A percentile compares a stretch with the other conserved stretches of the same genome.
Evolutionary conservation across 257 asterid genomes (phyloP).

Genomic region (Plantago elongata): DNA sequence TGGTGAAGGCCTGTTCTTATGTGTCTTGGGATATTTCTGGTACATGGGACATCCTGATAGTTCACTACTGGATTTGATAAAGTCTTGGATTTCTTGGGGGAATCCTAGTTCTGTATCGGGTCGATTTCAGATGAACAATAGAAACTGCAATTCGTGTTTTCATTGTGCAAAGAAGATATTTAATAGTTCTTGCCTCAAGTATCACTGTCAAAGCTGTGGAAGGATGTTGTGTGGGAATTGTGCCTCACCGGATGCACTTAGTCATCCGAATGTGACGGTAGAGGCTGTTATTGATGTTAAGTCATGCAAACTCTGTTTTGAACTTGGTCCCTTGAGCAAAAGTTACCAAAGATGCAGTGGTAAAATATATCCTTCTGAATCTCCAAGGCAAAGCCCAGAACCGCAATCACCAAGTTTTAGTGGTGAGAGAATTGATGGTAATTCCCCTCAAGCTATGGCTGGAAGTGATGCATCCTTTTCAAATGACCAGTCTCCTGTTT

Average conservation of each 20-base stretch:
- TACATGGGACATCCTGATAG: constrained; percentile 67
- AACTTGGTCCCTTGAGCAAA: constrained; percentile 30
- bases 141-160: constrained; percentile 31
- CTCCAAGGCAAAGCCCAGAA: constrained; percentile 70
- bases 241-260: constrained; percentile 32
- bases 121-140: constrained; percentile 39
- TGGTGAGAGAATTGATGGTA: constrained; percentile 54
- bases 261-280: constrained; percentile 20
- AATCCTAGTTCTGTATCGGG: constrained; percentile 25
- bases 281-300: constrained; percentile 27
- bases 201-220: constrained; percentile 61
- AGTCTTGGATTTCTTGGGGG: constrained; percentile 60
- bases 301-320: constrained; percentile 56
- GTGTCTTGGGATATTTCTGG: constrained; percentile 36
- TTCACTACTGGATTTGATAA: constrained; percentile 47
- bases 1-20: constrained; percentile 18
- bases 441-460: constrained; percentile 44
- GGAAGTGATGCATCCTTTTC: constrained; percentile 40
- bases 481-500: constrained; percentile 41
- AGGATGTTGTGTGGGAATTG: constrained; percentile 54
- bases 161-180: constrained; percentile 40
- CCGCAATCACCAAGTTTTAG: constrained; percentile 75
- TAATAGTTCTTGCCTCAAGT: constrained; percentile 32
- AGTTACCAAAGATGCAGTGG: constrained; percentile 44
- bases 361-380: constrained; percentile 73